These are phyloP conservation scores for Yarrowia alimentaria DNA, from an alignment of 805 yeast genomes.

Conservation along the genomic window DNA sequence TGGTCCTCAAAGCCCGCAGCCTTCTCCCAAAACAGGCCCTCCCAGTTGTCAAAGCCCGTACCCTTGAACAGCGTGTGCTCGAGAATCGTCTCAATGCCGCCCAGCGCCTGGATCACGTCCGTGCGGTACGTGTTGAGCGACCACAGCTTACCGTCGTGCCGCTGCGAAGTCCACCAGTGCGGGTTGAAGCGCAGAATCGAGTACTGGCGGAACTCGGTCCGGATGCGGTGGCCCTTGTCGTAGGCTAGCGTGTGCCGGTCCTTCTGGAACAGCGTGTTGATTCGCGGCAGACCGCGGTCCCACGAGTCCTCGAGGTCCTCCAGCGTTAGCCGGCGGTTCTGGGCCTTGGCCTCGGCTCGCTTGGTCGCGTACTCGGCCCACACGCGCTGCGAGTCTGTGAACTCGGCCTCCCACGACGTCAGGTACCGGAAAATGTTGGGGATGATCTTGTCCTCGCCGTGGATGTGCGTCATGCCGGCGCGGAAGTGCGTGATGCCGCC, in stretches of 20 bases:
- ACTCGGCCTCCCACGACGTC: conserved; percentile 96
- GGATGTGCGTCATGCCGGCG: conserved; percentile 78
- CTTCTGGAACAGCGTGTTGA: conserved; percentile 90
- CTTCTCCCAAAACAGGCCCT: conserved; percentile 97
- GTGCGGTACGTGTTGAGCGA: conserved; percentile 87
- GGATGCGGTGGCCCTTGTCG: conserved; percentile 87
- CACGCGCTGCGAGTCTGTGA: conserved; percentile 87
- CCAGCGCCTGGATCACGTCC: conserved; percentile 94
- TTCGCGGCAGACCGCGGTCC: conserved; percentile 97
- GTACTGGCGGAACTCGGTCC: conserved; percentile 75
- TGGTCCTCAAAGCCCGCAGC: conserved; percentile 97
- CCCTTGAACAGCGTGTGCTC: conserved; percentile 95
- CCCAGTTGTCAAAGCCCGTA: conserved; percentile 98
- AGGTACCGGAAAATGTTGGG: conserved; percentile 93
- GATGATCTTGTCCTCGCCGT: conserved; percentile 66
- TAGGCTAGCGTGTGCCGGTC: conserved; percentile 92
- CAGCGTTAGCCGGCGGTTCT: conserved; percentile 79
- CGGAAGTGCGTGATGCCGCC: conserved; percentile 93
- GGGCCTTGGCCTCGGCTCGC: conserved; percentile 80
- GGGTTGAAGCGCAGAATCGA: conserved; percentile 74
- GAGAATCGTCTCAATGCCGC: conserved; percentile 93
- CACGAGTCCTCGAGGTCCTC: conserved; percentile 93
- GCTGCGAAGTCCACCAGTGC: conserved; percentile 93
- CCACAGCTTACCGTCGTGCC: conserved; percentile 97
- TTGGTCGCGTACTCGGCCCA: conserved; percentile 97